Conservation (phyloP, 1,284 basidiomycete species). For the Austropuccinia psidii region DNA sequence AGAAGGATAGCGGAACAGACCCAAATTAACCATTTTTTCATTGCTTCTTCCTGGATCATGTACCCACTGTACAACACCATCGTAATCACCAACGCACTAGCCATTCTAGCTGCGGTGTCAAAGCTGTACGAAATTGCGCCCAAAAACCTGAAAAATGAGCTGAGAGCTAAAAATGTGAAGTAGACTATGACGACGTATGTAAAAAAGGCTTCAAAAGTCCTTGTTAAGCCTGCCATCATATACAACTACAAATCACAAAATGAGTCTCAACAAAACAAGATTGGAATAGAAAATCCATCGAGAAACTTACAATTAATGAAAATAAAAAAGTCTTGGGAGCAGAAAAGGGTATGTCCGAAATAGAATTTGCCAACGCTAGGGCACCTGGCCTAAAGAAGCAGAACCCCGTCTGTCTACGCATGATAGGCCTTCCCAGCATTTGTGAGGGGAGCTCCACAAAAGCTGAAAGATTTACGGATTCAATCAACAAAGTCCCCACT, state of each 20-base stretch:
- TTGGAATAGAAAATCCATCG: no score
- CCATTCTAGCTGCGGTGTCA: constrained; percentile 53
- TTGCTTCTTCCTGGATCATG: constrained; percentile 52
- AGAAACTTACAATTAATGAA: constrained; percentile 50
- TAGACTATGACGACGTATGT: constrained; percentile 47
- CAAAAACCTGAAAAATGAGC: constrained; percentile 52
- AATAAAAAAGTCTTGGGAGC: constrained; percentile 52
- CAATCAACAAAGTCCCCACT: no score
- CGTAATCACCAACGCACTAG: constrained; percentile 45
- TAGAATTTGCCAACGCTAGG: constrained; percentile 57
- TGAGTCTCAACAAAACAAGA: constrained; percentile 37
- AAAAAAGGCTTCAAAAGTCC: constrained; percentile 52
- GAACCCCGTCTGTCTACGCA: constrained; percentile 60
- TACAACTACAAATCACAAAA: constrained; percentile 37
- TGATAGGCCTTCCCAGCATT: constrained; percentile 58
- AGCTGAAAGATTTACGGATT: no score
- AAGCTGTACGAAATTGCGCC: constrained; percentile 51
- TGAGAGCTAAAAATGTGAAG: constrained; percentile 43
- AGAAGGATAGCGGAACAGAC: no score
- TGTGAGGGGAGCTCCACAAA: constrained; percentile 37
- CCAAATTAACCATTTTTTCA: constrained; percentile 87
- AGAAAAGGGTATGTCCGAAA: constrained; percentile 53
- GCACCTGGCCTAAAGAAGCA: constrained; percentile 73
- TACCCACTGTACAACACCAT: constrained; percentile 40
- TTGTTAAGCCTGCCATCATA: constrained; percentile 50